These are phyloP conservation scores for Claviceps capensis DNA, from an alignment of 2,329 filamentous ascomycete species.

Conservation along the genomic window DNA sequence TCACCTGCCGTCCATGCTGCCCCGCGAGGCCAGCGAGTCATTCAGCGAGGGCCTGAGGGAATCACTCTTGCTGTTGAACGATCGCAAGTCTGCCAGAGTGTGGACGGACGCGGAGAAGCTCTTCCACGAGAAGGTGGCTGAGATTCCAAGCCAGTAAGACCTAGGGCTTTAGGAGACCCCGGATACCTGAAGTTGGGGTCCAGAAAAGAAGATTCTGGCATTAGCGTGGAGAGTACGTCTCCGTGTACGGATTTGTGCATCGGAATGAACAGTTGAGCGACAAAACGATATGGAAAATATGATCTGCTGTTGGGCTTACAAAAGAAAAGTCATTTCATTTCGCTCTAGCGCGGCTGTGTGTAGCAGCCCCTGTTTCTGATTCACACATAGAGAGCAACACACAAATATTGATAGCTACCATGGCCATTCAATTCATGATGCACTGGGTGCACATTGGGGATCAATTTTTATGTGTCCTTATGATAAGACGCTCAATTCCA, in stretches of 20 bases:
- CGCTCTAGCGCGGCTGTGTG: background rate
- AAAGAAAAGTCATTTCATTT: background rate
- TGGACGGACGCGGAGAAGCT: constrained; percentile 4
- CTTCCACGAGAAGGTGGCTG: constrained; percentile 4
- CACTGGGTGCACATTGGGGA: no score
- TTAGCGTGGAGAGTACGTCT: background rate
- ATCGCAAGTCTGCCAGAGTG: constrained; percentile 4
- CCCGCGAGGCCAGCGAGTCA: constrained; percentile 66
- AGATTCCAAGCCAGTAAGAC: constrained; percentile 1
- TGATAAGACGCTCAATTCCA: no score
- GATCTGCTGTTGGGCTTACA: no score
- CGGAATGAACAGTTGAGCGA: no score
- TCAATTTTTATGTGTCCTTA: no score
- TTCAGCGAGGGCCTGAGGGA: constrained; percentile 1
- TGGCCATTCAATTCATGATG: no score
- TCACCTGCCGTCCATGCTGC: constrained; percentile 70
- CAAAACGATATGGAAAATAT: no score
- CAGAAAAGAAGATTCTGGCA: background rate
- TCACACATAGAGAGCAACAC: no score
- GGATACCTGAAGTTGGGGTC: no score
- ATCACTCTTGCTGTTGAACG: constrained; percentile 2
- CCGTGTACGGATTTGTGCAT: no score
- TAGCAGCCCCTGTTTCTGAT: background rate
- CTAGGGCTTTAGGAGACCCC: no score
- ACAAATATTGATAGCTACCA: no score